Evolutionary conservation across 2,329 filamentous ascomycete species (phyloP).

Genomic region (Aspergillus ochraceoroseus): DNA sequence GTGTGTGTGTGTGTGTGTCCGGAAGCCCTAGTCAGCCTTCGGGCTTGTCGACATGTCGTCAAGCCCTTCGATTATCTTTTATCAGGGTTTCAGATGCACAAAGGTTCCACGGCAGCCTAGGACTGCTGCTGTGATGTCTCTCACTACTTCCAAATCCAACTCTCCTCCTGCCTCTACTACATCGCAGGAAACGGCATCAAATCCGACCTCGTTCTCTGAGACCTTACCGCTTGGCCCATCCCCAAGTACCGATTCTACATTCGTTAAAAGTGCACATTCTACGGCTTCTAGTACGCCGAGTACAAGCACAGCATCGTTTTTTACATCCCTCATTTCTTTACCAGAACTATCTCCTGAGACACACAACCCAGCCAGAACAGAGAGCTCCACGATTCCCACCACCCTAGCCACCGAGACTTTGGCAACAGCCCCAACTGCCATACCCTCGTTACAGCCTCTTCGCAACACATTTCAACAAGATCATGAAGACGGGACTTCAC

Average conservation of each 20-base stretch:
- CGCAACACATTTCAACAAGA: constrained; percentile 2
- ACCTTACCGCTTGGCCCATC: no score
- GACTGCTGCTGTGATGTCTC: constrained; percentile 12
- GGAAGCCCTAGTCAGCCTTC: constrained; percentile 14
- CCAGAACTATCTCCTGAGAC: not conserved
- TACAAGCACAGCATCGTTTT: not conserved
- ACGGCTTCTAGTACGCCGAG: not conserved
- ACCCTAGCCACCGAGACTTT: not conserved
- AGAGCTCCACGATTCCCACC: not conserved
- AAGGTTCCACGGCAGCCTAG: constrained; percentile 22
- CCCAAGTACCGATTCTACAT: not conserved
- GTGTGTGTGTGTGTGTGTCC: no score
- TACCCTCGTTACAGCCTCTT: not conserved
- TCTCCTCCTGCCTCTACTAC: not conserved
- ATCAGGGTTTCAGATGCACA: constrained; percentile 25
- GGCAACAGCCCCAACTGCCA: not conserved
- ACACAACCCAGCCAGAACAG: not conserved
- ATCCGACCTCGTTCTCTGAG: constrained; percentile 1
- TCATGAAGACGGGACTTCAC: constrained; percentile 4
- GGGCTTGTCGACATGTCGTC: constrained; percentile 27
- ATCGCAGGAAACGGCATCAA: not conserved
- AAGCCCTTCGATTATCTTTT: constrained; percentile 22
- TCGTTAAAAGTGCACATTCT: no score
- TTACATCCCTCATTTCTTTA: no score
- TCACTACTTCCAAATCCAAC: constrained; percentile 4